Evolutionary conservation across 768 basidiomycete species (phyloP).

Genomic region (Boletus pseudopeckii): DNA sequence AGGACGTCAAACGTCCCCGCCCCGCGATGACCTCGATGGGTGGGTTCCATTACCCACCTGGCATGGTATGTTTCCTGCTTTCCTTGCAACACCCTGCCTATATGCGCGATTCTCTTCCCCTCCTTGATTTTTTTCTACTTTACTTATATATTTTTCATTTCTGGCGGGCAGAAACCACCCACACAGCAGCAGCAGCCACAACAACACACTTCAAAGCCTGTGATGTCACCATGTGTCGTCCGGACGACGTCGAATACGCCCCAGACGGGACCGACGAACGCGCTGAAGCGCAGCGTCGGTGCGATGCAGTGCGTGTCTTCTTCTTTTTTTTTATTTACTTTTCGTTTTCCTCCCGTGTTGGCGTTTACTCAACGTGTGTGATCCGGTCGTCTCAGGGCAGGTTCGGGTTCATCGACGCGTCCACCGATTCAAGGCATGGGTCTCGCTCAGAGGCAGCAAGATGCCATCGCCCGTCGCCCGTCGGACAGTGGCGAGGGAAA

Average conservation of each 20-base stretch:
- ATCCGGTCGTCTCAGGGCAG: constrained; percentile 4
- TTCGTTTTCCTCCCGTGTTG: too few species aligned
- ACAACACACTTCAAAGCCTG: constrained; percentile 3
- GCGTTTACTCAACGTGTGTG: background rate
- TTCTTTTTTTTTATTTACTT: too few species aligned
- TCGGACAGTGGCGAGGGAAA: constrained; percentile 24
- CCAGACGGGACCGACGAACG: constrained; percentile 7
- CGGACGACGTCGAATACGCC: constrained; percentile 4
- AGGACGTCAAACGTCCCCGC: background rate
- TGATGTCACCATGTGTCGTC: background rate
- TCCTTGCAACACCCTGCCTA: background rate
- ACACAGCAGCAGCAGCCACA: constrained; percentile 4
- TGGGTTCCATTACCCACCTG: constrained; percentile 49
- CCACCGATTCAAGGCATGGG: constrained; percentile 38
- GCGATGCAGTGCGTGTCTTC: constrained; percentile 28
- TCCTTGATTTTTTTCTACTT: background rate
- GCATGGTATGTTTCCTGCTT: constrained; percentile 35
- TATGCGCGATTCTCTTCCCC: background rate
- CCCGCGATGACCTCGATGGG: constrained; percentile 35
- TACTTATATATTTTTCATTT: background rate
- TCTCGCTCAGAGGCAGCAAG: constrained; percentile 31
- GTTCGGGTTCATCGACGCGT: constrained; percentile 20
- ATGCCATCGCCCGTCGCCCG: constrained; percentile 15
- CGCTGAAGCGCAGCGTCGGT: constrained; percentile 36
- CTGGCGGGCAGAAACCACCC: constrained; percentile 10